These are phyloP conservation scores for Trichocomaceae sp. DNA, from an alignment of 2,329 filamentous ascomycete species.

Conservation along the genomic window DNA sequence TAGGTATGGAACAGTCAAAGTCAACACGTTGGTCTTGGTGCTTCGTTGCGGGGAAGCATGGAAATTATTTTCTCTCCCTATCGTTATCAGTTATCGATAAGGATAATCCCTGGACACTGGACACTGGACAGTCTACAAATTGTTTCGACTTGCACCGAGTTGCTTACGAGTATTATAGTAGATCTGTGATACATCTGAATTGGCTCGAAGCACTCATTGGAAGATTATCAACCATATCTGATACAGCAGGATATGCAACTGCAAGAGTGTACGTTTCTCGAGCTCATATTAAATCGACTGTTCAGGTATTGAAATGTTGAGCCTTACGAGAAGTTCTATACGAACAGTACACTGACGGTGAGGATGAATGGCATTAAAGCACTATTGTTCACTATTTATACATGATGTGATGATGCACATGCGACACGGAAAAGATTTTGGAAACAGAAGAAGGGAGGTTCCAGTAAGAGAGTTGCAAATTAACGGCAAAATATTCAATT, in stretches of 20 bases:
- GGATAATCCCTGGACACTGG: not conserved
- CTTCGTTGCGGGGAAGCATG: not conserved
- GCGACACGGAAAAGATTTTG: conserved; percentile 2
- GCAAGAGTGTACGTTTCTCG: too few relatives aligned
- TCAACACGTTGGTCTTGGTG: not conserved
- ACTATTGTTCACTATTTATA: conserved; percentile 13
- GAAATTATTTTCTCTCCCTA: not conserved
- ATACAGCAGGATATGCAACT: too few relatives aligned
- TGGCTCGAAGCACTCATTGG: too few relatives aligned
- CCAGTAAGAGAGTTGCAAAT: not conserved
- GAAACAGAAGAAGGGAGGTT: conserved; percentile 4
- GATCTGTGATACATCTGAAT: too few relatives aligned
- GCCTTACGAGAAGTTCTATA: too few relatives aligned
- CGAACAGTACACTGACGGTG: not conserved
- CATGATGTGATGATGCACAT: conserved; percentile 8
- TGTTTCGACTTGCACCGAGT: too few relatives aligned
- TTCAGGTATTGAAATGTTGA: too few relatives aligned
- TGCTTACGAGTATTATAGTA: too few relatives aligned
- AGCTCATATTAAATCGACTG: too few relatives aligned
- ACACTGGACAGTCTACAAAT: too few relatives aligned
- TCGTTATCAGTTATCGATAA: not conserved
- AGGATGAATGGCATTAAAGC: conserved; percentile 12
- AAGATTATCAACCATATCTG: too few relatives aligned
- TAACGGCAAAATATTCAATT: not conserved
- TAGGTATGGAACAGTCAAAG: not conserved